Conservation (phyloP, 2,329 filamentous ascomycete species). For the Fusarium tricinctum region DNA sequence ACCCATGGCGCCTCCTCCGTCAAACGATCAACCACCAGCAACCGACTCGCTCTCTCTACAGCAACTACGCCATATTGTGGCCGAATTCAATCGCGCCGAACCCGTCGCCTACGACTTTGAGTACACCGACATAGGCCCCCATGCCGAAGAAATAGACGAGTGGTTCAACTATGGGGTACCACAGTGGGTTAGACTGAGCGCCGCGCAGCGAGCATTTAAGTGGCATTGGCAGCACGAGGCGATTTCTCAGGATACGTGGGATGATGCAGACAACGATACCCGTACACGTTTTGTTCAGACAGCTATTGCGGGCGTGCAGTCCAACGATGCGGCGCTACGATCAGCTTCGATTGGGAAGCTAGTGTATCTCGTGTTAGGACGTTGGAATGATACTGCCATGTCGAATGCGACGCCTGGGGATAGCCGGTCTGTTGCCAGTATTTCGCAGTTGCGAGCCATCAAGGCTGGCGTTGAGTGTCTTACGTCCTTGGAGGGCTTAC, state of each 20-base stretch:
- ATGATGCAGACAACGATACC: conserved; percentile 70
- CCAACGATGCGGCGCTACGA: conserved; percentile 63
- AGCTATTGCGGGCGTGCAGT: conserved; percentile 62
- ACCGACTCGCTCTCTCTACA: conserved; percentile 81
- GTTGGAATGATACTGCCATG: conserved; percentile 78
- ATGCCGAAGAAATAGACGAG: conserved; percentile 93
- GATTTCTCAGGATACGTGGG: conserved; percentile 68
- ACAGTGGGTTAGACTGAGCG: conserved; percentile 83
- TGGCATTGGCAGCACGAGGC: conserved; percentile 76
- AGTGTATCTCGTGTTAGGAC: conserved; percentile 74
- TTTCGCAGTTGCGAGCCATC: conserved; percentile 71
- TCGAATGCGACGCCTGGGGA: conserved; percentile 57
- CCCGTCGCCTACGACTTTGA: conserved; percentile 86
- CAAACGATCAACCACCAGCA: conserved; percentile 55
- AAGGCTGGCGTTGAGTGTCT: conserved; percentile 67
- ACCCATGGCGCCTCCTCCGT: conserved; percentile 51
- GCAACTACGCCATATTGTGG: conserved; percentile 79
- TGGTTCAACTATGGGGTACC: conserved; percentile 96
- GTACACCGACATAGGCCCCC: conserved; percentile 78
- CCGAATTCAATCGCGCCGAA: conserved; percentile 78
- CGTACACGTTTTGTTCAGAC: conserved; percentile 70
- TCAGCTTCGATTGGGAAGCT: conserved; percentile 69
- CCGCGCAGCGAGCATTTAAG: conserved; percentile 82
- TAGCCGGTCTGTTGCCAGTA: conserved; percentile 65
- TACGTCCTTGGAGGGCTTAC: conserved; percentile 64